Evolutionary conservation across 2,329 filamentous ascomycete species (phyloP), one percentile per base, ranked within the genome.

Genomic region (Raffaelea arxii): DNA sequence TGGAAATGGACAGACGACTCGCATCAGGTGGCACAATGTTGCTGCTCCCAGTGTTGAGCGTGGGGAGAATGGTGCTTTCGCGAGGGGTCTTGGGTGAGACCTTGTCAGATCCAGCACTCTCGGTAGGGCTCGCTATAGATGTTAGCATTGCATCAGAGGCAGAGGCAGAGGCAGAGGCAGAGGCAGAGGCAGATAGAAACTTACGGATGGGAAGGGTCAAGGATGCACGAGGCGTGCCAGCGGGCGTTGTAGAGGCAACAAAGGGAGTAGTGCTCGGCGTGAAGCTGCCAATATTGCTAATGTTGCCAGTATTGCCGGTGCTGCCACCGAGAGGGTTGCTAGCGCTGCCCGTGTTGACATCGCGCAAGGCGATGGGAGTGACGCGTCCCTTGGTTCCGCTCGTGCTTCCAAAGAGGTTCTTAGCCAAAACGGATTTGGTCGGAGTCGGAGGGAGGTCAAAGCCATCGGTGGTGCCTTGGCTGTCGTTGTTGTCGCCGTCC

Each of bases 371-470:
- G 12, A 55, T 48, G 2, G 56, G 56, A 1, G 53, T 54, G 6
- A 52, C 46, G 9, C 23, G 27, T 22, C 35, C 43, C 35, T 45
- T 49, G 46, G 12, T 44, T 4, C 30, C 51, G 21, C 54, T 54
- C n/a, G n/a, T n/a, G n/a, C n/a, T n/a, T 2, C 56, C 54, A 32
- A 60, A 48, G 7, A 54, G 32, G 16, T 57, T 60, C 50, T 74
- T 56, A 64, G 67, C 36, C 62, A 68, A 46, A 66, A 66, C 49
- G 60, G 68, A 54, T 79, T 95, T 97, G 0, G 92, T 97, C 1
- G 92, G 92, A 2, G 92, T 98, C 1, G 91, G 90, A n/a, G 91
- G 90, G 48, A 91, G 71, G 43, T 95, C 89, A 11, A 54, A 54
- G 35, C 68, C 72, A 48, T 90, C 86, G 18, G 66, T 46, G 4